Evolutionary conservation across 202 grass and related monocot species (phyloP), one percentile per base, ranked within the genome.

Genomic region (Zizania palustris): DNA sequence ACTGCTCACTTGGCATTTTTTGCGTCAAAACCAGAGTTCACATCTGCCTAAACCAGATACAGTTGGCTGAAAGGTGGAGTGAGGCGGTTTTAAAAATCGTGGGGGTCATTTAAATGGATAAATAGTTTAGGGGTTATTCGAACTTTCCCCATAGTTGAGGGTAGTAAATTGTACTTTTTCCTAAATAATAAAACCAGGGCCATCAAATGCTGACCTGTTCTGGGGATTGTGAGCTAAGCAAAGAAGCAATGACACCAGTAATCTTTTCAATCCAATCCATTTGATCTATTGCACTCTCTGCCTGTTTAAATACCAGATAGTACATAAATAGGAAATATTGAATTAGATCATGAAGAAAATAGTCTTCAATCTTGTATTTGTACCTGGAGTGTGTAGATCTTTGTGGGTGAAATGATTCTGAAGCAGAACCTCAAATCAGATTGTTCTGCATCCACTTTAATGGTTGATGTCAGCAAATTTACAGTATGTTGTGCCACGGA

Each of bases 231-330:
- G 96, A 90, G 55, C 34, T 99, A 53, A 99, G 83, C 49, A 99
- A 85, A 77, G 92, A 92, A 21, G 96, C 92, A 83, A 96, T 99
- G 69, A 93, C 96, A 77, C 89, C 89, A 81, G 96, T 99, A 79
- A 99, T 99, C 81, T 99, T 99, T 80, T 99, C 92, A 68, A 95
- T 92, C 96, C 96, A 99, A 72, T 99, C 92, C 92, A 96, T 93
- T 70, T 93, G 91, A 85, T 99, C 96, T 72, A 86, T 58, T 70
- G 90, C 87, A 85, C 92, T 99, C 82, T 99, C 96, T 69, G 96
- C 96, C 96, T 99, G 74, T 44, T 79, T 78, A 73, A 85, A 81
- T 34, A 79, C 14, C 62, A 81, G 58, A 70, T 64, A 48, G 28
- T 68, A 38, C 11, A 78, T 42, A 70, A 82, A 73, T 36, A 85